phyloP scores from a whole-genome alignment of 768 basidiomycete species.

The Solioccasus polychromus region DNA sequence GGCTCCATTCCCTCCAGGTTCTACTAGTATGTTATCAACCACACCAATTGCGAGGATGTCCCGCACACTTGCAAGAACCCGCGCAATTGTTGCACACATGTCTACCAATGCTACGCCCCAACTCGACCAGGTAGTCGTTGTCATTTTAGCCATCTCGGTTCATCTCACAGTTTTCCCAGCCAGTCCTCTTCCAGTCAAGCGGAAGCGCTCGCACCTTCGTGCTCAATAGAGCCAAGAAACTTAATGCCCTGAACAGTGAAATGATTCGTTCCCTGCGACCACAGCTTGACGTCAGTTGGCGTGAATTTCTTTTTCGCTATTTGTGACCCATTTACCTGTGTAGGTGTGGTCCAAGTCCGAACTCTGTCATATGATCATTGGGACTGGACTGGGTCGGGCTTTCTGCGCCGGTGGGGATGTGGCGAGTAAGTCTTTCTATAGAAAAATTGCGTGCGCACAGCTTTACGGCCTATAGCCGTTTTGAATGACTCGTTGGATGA shows the following conservation, averaged over 20 bases:
- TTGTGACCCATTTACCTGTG: conserved; percentile 7
- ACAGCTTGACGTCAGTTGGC: conserved; percentile 66
- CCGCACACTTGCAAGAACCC: conserved; percentile 27
- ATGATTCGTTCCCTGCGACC: conserved; percentile 74
- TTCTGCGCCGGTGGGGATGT: conserved; percentile 98
- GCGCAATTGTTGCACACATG: conserved; percentile 36
- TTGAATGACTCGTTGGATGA: conserved; percentile 48
- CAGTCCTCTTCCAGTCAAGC: conserved; percentile 69
- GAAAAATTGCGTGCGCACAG: conserved; percentile 1
- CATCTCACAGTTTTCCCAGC: conserved; percentile 28
- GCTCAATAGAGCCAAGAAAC: conserved; percentile 75
- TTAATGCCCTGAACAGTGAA: conserved; percentile 76
- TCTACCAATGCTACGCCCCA: conserved; percentile 19
- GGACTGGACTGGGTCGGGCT: conserved; percentile 65
- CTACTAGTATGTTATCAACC: conserved; percentile 28
- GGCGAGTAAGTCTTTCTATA: conserved; percentile 53
- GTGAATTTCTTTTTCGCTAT: background rate
- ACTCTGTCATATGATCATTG: conserved; percentile 69
- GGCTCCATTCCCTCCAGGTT: background rate
- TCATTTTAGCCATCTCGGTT: background rate
- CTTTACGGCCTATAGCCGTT: conserved; percentile 44
- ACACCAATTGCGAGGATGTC: conserved; percentile 29
- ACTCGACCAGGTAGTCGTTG: conserved; percentile 24
- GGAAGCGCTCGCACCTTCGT: conserved; percentile 63
- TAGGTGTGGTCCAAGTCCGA: conserved; percentile 77